Base-by-base conservation (phyloP, 163 green algal genomes). In the Smithsoniella earleae region DNA sequence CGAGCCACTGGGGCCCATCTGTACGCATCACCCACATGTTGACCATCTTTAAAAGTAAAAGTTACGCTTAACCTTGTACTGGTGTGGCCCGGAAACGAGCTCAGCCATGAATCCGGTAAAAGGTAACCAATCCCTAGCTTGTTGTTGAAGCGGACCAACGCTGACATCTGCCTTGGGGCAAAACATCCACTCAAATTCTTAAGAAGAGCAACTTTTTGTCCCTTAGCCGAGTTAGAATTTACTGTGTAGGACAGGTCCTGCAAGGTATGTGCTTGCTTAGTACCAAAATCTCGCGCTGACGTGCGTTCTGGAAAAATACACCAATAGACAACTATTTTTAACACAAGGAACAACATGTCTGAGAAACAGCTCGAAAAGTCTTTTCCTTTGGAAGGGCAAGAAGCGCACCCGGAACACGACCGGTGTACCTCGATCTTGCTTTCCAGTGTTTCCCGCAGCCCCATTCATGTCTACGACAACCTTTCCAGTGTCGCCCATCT, bases 221-320 rank as follows among this genome's bases (percentile, higher is more conserved):
- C 77, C 46, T 84, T 86, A 36, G 89, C 80, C 3, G 77, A 74
- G 66, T 76, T 86, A 64, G 85, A 87, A 0, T 73, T 52, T 3
- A 93, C 86, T 2, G 75, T 78, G 73, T 91, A 92, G 5, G 76
- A 80, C 8, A 92, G 22, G 40, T 86, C 69, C 86, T 90, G 77
- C 77, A 69, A 8, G n/a, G n/a, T n/a, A n/a, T n/a, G n/a, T n/a
- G n/a, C n/a, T n/a, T n/a, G n/a, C n/a, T n/a, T n/a, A n/a, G n/a
- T n/a, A n/a, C n/a, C n/a, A n/a, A n/a, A n/a, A n/a, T n/a, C n/a
- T n/a, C n/a, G n/a, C n/a, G n/a, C n/a, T n/a, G n/a, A n/a, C n/a
- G n/a, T n/a, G n/a, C n/a, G n/a, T n/a, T n/a, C n/a, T n/a, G n/a
- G n/a, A n/a, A n/a, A n/a, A n/a, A n/a, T n/a, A n/a, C n/a, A n/a